Evolutionary conservation across 2,329 filamentous ascomycete genomes (phyloP), one percentile per base, ranked within the genome.

Genomic region (Catunica adiposa): DNA sequence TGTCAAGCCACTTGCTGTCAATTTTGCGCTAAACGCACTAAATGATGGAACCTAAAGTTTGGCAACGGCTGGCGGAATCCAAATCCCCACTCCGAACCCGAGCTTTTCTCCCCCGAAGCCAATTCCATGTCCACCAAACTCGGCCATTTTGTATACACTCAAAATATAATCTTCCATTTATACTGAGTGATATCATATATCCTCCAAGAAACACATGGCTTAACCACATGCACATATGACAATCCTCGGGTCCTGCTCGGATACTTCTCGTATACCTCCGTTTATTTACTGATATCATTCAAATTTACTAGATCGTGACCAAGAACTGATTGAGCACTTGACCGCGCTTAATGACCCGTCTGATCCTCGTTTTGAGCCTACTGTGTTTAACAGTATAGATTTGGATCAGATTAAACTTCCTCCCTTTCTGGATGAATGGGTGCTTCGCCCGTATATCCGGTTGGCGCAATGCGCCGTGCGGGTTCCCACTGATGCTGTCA

Each of bases 401-500:
- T 60, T 72, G 51, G 63, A 62, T 26, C 64, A 67, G 17, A 54
- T 70, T 29, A 67, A 65, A 54, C 61, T 70, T 15, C 66, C 67
- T 11, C 63, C 63, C 1, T 66, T 69, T 3, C 58, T 78, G 48
- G 68, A 76, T 63, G 66, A 67, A 42, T 72, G 73, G 59, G 25
- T 83, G 1, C 68, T 86, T 17, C 69, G 73, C 42, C 78, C 80
- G 0, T 87, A 86, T 64, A 69, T 81, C 51, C 65, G 67, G 14
- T 68, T 74, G 63, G 83, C 78, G 1, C 71, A 71, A 44, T 66
- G 64, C 1, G 66, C 82, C 22, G 81, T 84, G 8, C 80, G 84
- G 14, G 70, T 78, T 57, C 74, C 79, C 56, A 84, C 83, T 1
- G 86, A 90, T 64, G 83, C 89, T 17, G 77, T 89, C 50, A 86